phyloP scores from a whole-genome alignment of 257 asterid species.

The Ophiorrhiza pumila region DNA sequence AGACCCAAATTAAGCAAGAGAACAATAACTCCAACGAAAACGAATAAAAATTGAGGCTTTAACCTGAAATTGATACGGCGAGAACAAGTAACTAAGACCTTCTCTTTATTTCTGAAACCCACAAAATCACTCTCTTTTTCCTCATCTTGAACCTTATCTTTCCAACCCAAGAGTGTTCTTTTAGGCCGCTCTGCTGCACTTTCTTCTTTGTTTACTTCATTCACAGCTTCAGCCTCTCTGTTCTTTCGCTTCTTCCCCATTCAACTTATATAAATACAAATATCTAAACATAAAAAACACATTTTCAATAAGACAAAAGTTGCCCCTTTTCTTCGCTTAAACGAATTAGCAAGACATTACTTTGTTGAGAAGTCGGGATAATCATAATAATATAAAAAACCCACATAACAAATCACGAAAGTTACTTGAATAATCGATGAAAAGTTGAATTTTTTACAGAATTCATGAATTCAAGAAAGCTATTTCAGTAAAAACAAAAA shows the following conservation, averaged over 20 bases:
- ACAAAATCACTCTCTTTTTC: conserved; percentile 20
- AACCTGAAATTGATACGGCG: conserved; percentile 92
- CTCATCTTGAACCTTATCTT: conserved; percentile 29
- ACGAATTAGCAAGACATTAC: background rate
- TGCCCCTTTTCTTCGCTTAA: background rate
- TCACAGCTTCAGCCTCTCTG: conserved; percentile 39
- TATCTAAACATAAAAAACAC: conserved; percentile 7
- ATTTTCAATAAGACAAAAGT: background rate
- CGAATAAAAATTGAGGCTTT: background rate
- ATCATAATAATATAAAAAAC: background rate
- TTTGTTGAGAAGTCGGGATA: background rate
- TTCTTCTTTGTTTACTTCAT: conserved; percentile 42
- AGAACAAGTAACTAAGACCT: conserved; percentile 80
- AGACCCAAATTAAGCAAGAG: background rate
- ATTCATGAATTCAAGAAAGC: background rate
- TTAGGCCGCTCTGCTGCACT: conserved; percentile 67
- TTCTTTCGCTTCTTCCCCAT: conserved; percentile 93
- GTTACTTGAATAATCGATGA: background rate
- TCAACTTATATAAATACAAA: conserved; percentile 3
- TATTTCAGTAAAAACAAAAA: background rate
- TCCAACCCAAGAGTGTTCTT: conserved; percentile 85
- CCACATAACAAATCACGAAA: background rate
- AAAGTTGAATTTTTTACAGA: background rate
- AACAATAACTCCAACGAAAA: background rate
- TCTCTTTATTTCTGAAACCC: conserved; percentile 71